These are phyloP conservation scores for Trypanosoma lewisi DNA, from an alignment of 208 protist genomes.

Conservation along the genomic window DNA sequence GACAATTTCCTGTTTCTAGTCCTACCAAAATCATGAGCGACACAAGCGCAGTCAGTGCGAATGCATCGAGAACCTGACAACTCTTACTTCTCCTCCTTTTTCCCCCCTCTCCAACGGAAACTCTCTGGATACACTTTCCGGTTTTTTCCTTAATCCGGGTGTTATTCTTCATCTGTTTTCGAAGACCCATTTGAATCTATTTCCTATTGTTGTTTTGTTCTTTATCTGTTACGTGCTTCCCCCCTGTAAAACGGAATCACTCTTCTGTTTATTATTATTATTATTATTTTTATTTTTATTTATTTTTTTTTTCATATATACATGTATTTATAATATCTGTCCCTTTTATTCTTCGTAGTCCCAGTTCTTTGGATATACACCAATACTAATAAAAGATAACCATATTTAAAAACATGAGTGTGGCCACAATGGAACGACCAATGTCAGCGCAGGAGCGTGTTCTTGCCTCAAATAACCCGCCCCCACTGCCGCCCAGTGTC, in stretches of 20 bases:
- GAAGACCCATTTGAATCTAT: conserved; percentile 22
- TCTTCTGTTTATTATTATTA: neutral
- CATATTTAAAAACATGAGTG: neutral
- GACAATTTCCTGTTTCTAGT: conserved; percentile 2
- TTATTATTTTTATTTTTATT: conserved; percentile 15
- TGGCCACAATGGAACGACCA: conserved; percentile 19
- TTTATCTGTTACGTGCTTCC: neutral
- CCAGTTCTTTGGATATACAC: neutral
- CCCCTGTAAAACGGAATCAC: neutral
- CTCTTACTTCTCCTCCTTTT: neutral
- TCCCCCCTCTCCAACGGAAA: conserved; percentile 23
- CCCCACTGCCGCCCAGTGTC: conserved; percentile 20
- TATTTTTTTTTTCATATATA: neutral
- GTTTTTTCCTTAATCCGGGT: conserved; percentile 17
- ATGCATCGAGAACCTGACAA: conserved; percentile 24
- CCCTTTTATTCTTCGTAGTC: neutral
- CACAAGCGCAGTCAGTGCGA: conserved; percentile 9
- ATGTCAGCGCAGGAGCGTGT: conserved; percentile 25
- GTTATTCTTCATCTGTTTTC: conserved; percentile 44
- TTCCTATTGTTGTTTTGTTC: neutral
- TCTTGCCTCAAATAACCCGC: conserved; percentile 21
- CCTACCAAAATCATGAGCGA: conserved; percentile 2
- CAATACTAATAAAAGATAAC: conserved; percentile 22
- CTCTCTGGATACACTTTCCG: conserved; percentile 44
- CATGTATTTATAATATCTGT: conserved; percentile 10